Base-by-base conservation (phyloP, 1,139 yeast species). In the Geotrichum reessii region DNA sequence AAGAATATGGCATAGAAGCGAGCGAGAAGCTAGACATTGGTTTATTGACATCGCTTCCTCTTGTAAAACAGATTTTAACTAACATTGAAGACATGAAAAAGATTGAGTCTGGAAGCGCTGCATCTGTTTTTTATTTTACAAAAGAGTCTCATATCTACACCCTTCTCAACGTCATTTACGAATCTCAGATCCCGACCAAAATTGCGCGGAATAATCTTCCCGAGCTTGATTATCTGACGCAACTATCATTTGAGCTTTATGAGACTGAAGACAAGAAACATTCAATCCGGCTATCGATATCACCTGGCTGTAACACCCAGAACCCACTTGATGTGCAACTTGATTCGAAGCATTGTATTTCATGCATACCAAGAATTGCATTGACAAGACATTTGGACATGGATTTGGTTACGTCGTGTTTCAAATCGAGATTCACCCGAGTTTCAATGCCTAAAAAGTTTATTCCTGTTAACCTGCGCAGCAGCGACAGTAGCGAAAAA, bases 271-370 rank as follows among this genome's bases (percentile, higher is more conserved):
- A 69, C 48, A 91, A 91, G 74, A 87, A 87, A 66, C 96, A 91
- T 71, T 85, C 96, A 1, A 86, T 95, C 56, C 81, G 98, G 67
- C 79, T 95, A 62, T 86, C 95, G 19, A 79, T 95, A 65, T 88
- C 97, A 1, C 98, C 99, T 0, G 99, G 99, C 40, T 95, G 99
- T 73, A 97, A 95, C 73, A 91, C 98, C 0, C 96, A 91, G 68
- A 96, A 93, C 73, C 99, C 99, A 19, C 78, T 95, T 63, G 99
- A 95, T 74, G 96, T 95, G 51, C 97, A 93, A 73, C 78, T 95
- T 53, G 99, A 95, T 73, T 95, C 91, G 55, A 93, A 91, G 71
- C 99, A 95, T 73, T 93, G 95, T 74, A 93, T 95, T 65, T 93
- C 97, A 19, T 93, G 97, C 69, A 95, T 93, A 65, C 96, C 97